Base-by-base conservation (phyloP, 495 filamentous ascomycete genomes). In the Penicillium longicatenatum region DNA sequence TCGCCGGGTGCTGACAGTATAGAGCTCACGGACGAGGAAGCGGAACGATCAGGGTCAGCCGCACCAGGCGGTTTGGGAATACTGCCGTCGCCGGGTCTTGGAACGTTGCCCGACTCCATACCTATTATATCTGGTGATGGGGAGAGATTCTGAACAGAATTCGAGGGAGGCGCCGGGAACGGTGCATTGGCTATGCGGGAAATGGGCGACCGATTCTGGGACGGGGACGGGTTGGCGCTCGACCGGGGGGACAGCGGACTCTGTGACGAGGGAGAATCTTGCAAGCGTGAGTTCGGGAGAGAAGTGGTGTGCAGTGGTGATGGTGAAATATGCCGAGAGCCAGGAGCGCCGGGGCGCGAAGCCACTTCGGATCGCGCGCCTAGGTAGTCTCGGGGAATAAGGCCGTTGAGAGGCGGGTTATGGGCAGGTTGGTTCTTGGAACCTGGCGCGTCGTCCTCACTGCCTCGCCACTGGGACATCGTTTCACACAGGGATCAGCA, bases 391-490 rank as follows among this genome's bases (percentile, higher is more conserved):
- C 71, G 62, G 43, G 70, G 67, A 41, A 71, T 70, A 20, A 74
- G 58, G 47, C 64, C 63, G 57, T 57, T 70, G 26, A 55, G 31
- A 33, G 62, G 45, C 42, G 66, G 53, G 30, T 65, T 57, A 33
- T 43, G 35, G 43, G 65, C 39, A 29, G 58, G 35, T 47, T 58
- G 60, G 31, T 60, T 59, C 50, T 58, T 65, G n/a, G 58, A 45
- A 26, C 61, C 51, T 42, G 68, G 52, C 11, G 55, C 41, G 50
- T 66, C 65, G 46, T 67, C 60, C 62, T 72, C 67, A 47, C 45
- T 67, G 48, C 61, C 70, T 70, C 70, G 71, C 58, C 63, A 71
- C 66, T 75, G 75, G 65, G 71, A 76, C 74, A 78, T 78, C 66
- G 63, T 68, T 73, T 33, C 24, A 19, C 47, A 24, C 58, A 61